These are phyloP conservation scores for Phytophthora hybrid DNA, from an alignment of 352 stramenopile genomes.

Conservation along the genomic window DNA sequence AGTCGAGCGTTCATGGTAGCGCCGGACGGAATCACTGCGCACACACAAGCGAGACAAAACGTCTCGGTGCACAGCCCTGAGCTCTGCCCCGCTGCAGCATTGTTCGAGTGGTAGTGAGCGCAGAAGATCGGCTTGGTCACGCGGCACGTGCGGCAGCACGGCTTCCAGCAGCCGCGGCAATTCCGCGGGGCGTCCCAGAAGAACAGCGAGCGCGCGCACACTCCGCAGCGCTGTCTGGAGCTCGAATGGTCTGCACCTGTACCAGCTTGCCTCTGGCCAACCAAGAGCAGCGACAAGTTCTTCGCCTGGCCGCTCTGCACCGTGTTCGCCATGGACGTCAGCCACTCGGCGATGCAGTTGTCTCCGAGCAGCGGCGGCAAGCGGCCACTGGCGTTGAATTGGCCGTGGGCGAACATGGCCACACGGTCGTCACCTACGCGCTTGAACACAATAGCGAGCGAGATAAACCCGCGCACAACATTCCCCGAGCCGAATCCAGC, in stretches of 20 bases:
- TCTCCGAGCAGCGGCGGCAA: slow-evolving; percentile 64
- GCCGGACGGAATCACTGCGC: slow-evolving; percentile 66
- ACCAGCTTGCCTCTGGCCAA: slow-evolving; percentile 31
- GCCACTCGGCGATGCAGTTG: slow-evolving; percentile 62
- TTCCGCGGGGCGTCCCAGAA: slow-evolving; percentile 70
- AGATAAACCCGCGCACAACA: slow-evolving; percentile 73
- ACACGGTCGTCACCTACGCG: slow-evolving; percentile 64
- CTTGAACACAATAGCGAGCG: slow-evolving; percentile 72
- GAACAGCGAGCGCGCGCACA: slow-evolving; percentile 66
- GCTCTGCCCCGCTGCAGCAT: slow-evolving; percentile 24
- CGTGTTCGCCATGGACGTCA: slow-evolving; percentile 70
- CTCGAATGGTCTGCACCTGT: slow-evolving; percentile 2
- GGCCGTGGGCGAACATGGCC: slow-evolving; percentile 70
- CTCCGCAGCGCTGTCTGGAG: slow-evolving; percentile 48
- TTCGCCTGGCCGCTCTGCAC: slow-evolving; percentile 77
- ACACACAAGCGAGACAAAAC: slow-evolving; percentile 80
- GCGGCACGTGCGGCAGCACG: slow-evolving; percentile 69
- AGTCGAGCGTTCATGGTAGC: slow-evolving; percentile 76
- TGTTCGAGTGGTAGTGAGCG: slow-evolving; percentile 58
- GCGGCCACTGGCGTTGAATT: slow-evolving; percentile 69
- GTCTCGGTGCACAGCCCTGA: slow-evolving; percentile 71
- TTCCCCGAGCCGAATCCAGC: slow-evolving; percentile 24
- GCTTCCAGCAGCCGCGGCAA: slow-evolving; percentile 74
- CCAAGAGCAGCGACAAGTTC: slow-evolving; percentile 71
- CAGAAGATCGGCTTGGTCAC: slow-evolving; percentile 83